Evolutionary conservation across 768 basidiomycete species (phyloP).

Genomic region (Termitomyces eurrhizus): DNA sequence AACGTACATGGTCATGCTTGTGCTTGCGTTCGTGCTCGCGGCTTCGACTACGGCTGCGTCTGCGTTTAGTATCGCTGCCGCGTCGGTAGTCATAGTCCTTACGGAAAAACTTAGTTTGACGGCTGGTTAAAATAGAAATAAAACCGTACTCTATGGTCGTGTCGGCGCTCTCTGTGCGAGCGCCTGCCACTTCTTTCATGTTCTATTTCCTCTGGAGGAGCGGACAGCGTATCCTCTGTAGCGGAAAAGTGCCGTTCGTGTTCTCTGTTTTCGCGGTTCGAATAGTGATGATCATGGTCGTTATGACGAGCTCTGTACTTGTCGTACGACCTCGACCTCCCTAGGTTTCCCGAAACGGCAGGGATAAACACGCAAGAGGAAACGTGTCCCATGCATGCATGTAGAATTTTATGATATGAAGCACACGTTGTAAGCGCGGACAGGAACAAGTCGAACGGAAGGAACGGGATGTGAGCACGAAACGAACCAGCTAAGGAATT

Average conservation of each 20-base stretch:
- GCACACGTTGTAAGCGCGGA: neutral
- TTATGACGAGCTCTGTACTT: neutral
- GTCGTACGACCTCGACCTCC: constrained; percentile 6
- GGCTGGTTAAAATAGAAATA: neutral
- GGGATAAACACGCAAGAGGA: neutral
- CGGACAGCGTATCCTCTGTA: constrained; percentile 1
- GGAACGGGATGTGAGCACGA: constrained; percentile 7
- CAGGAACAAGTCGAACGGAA: neutral
- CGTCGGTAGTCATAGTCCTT: constrained; percentile 1
- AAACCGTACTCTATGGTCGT: constrained; percentile 1
- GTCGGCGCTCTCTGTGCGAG: neutral
- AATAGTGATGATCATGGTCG: neutral
- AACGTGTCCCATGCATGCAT: neutral
- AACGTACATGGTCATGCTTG: constrained; percentile 16
- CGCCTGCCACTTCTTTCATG: neutral
- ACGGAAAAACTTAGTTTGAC: neutral
- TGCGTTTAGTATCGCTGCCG: neutral
- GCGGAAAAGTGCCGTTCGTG: neutral
- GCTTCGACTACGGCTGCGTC: constrained; percentile 1
- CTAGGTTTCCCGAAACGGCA: neutral
- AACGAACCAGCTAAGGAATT: neutral
- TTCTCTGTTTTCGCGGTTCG: neutral
- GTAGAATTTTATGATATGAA: neutral
- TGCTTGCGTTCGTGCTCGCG: constrained; percentile 3
- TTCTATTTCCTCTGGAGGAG: constrained; percentile 1